Percentiles rank a stretch among this genome's conserved stretches.
phyloP scores from a whole-genome alignment of 2,329 filamentous ascomycete species.

The Sordariomycetes sp. region DNA sequence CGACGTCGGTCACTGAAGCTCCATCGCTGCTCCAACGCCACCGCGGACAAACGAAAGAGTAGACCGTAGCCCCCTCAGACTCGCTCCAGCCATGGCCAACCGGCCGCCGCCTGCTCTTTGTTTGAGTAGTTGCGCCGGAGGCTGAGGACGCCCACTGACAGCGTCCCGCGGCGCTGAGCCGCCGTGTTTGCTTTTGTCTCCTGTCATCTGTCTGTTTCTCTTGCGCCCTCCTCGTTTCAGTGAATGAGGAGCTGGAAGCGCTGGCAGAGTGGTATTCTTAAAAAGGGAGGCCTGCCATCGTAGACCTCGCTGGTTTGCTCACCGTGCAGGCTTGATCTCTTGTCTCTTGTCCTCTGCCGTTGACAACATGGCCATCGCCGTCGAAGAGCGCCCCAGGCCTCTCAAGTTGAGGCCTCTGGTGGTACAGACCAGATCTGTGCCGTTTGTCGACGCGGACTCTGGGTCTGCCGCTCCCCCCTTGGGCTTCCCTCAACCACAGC shows the following conservation, averaged over 20 bases:
- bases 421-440: no score
- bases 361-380: background rate
- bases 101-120: no score
- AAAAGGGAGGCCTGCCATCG: background rate
- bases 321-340: no score
- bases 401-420: no score
- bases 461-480: background rate
- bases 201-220: background rate
- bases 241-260: background rate
- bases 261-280: background rate
- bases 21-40: no score
- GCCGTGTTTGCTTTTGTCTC: conserved; percentile 1
- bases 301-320: no score
- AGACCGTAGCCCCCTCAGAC: no score
- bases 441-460: no score
- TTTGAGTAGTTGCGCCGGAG: background rate
- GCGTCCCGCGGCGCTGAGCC: background rate
- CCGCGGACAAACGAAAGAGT: no score
- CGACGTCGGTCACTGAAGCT: no score
- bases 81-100: no score
- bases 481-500: background rate
- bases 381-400: background rate
- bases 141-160: background rate
- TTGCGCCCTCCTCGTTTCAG: background rate
- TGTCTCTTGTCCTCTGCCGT: background rate